phyloP scores from a whole-genome alignment of 225 moss, liverwort and hornwort species.

The Ulota crispa region DNA sequence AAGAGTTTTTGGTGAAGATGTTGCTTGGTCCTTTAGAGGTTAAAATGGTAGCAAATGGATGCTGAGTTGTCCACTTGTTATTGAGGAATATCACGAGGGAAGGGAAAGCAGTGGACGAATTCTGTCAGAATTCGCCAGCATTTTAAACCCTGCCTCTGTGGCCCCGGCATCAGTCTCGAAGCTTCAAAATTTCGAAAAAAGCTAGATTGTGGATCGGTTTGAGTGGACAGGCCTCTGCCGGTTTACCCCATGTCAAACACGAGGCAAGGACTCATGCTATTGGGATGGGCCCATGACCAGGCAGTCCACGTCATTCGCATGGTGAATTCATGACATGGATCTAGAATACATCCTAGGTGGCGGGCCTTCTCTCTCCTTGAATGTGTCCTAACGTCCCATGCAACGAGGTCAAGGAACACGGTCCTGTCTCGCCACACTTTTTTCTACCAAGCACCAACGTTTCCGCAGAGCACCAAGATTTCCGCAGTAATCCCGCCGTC shows the following conservation, averaged over 20 bases:
- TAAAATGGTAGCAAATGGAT: too few species aligned
- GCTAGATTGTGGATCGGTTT: background rate
- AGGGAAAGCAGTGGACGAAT: too few species aligned
- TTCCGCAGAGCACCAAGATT: slow-evolving; percentile 1
- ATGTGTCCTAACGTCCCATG: background rate
- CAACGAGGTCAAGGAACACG: background rate
- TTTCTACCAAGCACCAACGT: background rate
- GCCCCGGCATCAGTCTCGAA: background rate
- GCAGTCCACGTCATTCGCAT: background rate
- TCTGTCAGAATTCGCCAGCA: too few species aligned
- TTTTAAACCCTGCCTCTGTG: too few species aligned
- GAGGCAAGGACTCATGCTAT: background rate
- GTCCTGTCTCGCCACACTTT: background rate
- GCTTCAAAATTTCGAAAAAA: background rate
- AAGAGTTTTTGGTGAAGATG: too few species aligned
- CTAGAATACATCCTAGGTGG: background rate
- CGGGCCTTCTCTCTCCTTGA: background rate
- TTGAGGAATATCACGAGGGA: too few species aligned
- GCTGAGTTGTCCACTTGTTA: too few species aligned
- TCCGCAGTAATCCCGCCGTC: background rate
- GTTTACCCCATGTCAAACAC: background rate
- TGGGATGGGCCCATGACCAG: background rate
- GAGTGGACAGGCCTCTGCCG: background rate
- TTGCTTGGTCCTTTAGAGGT: too few species aligned
- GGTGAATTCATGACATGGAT: background rate